These are phyloP conservation scores for Amanita muscaria DNA, from an alignment of 768 basidiomycete species.

Conservation along the genomic window DNA sequence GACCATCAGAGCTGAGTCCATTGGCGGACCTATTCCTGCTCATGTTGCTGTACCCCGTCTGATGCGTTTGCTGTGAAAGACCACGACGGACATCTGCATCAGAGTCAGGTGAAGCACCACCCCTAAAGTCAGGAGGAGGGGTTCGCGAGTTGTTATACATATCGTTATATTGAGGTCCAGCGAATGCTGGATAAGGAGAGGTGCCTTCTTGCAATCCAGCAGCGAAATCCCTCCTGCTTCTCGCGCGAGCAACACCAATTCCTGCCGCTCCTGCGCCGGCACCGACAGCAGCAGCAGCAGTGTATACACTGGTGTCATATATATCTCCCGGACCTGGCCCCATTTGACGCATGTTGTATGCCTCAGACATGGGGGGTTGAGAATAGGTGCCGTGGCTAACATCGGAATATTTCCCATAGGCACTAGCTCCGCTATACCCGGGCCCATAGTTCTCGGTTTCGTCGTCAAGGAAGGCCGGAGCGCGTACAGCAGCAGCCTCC, in stretches of 20 bases:
- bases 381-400: constrained; percentile 50
- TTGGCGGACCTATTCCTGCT: constrained; percentile 10
- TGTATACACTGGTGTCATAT: constrained; percentile 19
- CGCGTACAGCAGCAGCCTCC: constrained; percentile 46
- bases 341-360: constrained; percentile 45
- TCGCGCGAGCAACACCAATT: constrained; percentile 33
- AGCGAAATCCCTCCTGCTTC: constrained; percentile 28
- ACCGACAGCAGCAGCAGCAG: constrained; percentile 17
- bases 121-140: constrained; percentile 8
- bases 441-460: constrained; percentile 29
- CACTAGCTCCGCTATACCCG: constrained; percentile 18
- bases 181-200: constrained; percentile 32
- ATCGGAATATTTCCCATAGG: constrained; percentile 29
- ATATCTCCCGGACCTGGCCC: constrained; percentile 24
- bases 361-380: constrained; percentile 39
- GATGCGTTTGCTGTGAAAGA: constrained; percentile 9
- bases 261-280: constrained; percentile 33
- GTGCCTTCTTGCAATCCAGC: constrained; percentile 27
- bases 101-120: constrained; percentile 10
- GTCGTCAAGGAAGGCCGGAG: constrained; percentile 51
- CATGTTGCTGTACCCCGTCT: constrained; percentile 8
- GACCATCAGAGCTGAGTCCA: constrained; percentile 6
- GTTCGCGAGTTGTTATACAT: constrained; percentile 5
- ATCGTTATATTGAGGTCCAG: constrained; percentile 15
- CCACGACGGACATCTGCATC: constrained; percentile 15